A percentile compares a stretch with the other conserved stretches of the same genome.
These are phyloP conservation scores for Lentinula sp. DNA, from an alignment of 768 basidiomycete genomes.

Conservation along the genomic window DNA sequence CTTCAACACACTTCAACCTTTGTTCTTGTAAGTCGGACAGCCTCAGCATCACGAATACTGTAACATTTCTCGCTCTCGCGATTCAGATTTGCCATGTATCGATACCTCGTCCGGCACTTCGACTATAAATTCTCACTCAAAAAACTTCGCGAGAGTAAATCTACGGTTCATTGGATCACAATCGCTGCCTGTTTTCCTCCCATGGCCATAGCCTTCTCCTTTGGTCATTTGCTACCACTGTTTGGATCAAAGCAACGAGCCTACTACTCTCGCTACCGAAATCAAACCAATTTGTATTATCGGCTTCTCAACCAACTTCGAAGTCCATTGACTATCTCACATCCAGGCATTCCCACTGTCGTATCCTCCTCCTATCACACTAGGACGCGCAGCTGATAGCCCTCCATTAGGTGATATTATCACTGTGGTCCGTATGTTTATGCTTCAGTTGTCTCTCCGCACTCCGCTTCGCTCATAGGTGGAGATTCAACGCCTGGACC, in stretches of 20 bases:
- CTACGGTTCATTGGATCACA: no score
- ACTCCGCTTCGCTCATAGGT: neutral
- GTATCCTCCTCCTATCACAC: neutral
- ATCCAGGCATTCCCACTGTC: neutral
- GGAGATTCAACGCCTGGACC: neutral
- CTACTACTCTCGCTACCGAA: constrained; percentile 1
- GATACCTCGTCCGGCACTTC: no score
- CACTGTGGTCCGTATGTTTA: neutral
- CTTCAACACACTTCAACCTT: no score
- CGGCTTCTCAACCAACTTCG: neutral
- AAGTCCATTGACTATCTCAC: neutral
- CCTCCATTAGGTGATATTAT: neutral
- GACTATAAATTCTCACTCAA: no score
- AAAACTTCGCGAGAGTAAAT: no score
- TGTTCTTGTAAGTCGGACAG: no score
- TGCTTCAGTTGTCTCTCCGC: neutral
- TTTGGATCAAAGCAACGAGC: neutral
- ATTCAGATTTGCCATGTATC: no score
- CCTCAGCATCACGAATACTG: no score
- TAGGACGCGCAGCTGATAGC: neutral
- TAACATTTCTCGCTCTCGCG: no score
- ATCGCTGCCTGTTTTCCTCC: no score
- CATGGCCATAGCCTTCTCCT: neutral
- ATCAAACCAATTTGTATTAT: neutral
- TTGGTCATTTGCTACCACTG: neutral